Evolutionary conservation across 2,329 filamentous ascomycete genomes (phyloP).

Genomic region (Fusarium armeniacum): DNA sequence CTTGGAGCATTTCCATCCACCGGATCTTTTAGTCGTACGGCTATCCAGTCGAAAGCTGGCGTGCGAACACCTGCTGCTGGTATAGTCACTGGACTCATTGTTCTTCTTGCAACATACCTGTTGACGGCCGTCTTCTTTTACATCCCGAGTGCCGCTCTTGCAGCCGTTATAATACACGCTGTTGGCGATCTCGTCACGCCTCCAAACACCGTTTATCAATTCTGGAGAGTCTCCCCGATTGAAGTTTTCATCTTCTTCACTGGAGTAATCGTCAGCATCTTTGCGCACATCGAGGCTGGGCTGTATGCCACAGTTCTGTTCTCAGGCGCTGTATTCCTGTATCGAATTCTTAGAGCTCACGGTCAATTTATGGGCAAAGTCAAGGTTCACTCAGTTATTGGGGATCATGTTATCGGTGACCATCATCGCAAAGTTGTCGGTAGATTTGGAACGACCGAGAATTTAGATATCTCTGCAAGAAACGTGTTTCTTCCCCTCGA

Average conservation of each 20-base stretch:
- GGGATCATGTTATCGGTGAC: conserved; percentile 78
- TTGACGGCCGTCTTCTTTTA: conserved; percentile 92
- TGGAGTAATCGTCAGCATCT: conserved; percentile 91
- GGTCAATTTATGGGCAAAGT: conserved; percentile 82
- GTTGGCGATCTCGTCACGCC: conserved; percentile 93
- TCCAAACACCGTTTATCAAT: conserved; percentile 92
- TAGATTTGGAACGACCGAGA: conserved; percentile 70
- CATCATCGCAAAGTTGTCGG: conserved; percentile 63
- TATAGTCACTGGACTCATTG: conserved; percentile 86
- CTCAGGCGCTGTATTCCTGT: conserved; percentile 83
- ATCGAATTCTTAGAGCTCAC: conserved; percentile 84
- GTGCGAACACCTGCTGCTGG: conserved; percentile 92
- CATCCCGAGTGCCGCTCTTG: conserved; percentile 84
- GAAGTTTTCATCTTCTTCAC: conserved; percentile 95
- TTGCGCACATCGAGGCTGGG: conserved; percentile 89
- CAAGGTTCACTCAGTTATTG: conserved; percentile 82
- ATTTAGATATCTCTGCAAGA: conserved; percentile 67
- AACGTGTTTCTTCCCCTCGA: conserved; percentile 90
- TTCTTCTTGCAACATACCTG: conserved; percentile 90
- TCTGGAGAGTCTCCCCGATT: conserved; percentile 92
- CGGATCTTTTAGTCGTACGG: conserved; percentile 95
- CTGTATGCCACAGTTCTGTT: conserved; percentile 88
- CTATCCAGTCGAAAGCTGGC: conserved; percentile 97
- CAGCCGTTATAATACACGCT: conserved; percentile 95
- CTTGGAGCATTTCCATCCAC: conserved; percentile 93